phyloP scores from a whole-genome alignment of 2,329 filamentous ascomycete species.

The Coniochaeta sp. region DNA sequence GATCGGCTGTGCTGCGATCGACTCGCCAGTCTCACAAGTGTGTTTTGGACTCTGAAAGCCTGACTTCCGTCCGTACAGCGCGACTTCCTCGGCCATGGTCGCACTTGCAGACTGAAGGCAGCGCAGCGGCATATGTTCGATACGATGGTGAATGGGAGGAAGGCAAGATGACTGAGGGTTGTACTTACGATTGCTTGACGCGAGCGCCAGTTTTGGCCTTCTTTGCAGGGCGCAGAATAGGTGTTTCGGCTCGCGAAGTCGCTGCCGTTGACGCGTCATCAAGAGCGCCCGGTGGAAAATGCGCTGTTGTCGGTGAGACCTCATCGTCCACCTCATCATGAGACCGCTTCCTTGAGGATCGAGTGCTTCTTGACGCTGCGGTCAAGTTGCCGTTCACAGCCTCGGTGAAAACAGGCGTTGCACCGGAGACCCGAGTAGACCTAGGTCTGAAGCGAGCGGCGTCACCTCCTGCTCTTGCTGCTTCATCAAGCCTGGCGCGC shows the following conservation, averaged over 20 bases:
- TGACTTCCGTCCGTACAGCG: not conserved
- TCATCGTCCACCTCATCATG: conserved; percentile 47
- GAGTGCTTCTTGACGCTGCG: conserved; percentile 28
- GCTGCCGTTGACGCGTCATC: conserved; percentile 36
- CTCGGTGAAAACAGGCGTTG: not conserved
- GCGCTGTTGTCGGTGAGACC: conserved; percentile 43
- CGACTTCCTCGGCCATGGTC: not conserved
- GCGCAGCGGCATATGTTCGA: not conserved
- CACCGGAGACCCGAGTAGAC: not conserved
- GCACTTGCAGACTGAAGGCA: not conserved
- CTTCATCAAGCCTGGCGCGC: not conserved
- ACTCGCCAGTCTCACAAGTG: not conserved
- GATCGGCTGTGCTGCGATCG: not conserved
- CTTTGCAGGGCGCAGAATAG: conserved; percentile 48
- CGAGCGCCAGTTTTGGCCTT: conserved; percentile 54
- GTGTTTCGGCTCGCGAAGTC: conserved; percentile 54
- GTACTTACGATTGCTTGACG: conserved; percentile 62
- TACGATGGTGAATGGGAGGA: not conserved
- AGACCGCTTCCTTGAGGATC: conserved; percentile 42
- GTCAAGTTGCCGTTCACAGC: conserved; percentile 22
- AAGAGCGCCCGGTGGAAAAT: conserved; percentile 33
- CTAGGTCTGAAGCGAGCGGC: not conserved
- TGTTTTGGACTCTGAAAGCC: not conserved
- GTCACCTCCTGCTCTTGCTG: not conserved
- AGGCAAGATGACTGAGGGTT: not conserved